A percentile compares a stretch with the other conserved stretches of the same genome.
Evolutionary conservation across 257 asterid species (phyloP).

Genomic region (Nicotiana tomentosiformis): DNA sequence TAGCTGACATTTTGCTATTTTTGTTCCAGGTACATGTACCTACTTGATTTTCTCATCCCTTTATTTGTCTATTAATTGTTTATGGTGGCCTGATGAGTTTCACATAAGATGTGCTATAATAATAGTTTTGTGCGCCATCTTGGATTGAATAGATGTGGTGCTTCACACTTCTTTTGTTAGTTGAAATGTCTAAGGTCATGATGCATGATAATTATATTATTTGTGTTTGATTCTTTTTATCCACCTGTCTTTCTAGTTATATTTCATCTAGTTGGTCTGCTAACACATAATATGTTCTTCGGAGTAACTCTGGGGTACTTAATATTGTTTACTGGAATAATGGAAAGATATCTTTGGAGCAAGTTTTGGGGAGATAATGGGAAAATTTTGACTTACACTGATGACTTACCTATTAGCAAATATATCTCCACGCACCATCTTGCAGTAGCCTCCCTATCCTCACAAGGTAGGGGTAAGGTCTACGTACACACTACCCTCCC

Average conservation of each 20-base stretch:
- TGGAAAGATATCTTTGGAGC: too few species aligned
- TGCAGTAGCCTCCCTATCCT: background rate
- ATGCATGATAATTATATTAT: too few species aligned
- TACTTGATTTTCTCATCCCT: slow-evolving; percentile 4
- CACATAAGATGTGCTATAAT: background rate
- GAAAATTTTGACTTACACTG: too few species aligned
- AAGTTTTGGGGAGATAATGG: too few species aligned
- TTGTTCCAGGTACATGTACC: slow-evolving; percentile 7
- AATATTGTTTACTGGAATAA: background rate
- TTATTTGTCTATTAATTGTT: background rate
- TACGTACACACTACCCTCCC: too few species aligned
- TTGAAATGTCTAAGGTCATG: background rate
- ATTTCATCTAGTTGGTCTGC: background rate
- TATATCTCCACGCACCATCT: background rate
- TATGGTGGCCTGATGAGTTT: background rate
- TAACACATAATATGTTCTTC: background rate
- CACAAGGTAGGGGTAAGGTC: too few species aligned
- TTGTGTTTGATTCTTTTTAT: background rate
- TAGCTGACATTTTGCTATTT: background rate
- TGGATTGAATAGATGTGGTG: background rate
- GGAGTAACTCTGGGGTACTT: background rate
- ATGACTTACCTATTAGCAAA: too few species aligned
- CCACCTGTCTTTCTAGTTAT: background rate
- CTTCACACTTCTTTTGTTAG: background rate
- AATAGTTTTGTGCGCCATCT: background rate